A percentile compares a stretch with the other conserved stretches of the same genome.
phyloP scores from a whole-genome alignment of 306 rosid genomes.

The Medicago lupulina region DNA sequence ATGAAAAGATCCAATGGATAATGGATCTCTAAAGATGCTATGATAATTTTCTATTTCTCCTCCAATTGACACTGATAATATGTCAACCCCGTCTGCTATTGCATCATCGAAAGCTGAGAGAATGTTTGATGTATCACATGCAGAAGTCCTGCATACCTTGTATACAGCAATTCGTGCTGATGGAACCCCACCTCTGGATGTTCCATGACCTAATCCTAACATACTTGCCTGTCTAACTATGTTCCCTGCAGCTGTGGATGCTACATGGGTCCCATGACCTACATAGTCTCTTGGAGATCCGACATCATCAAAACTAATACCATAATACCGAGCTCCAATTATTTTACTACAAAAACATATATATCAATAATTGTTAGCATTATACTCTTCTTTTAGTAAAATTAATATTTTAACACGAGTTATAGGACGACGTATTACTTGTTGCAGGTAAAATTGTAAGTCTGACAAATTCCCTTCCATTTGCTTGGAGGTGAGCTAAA shows the following conservation, averaged over 20 bases:
- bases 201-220: neutral
- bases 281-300: neutral
- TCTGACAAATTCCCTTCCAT: slow-evolving; percentile 66
- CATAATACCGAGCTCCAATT: neutral
- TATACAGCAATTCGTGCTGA: neutral
- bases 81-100: slow-evolving; percentile 61
- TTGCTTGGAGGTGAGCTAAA: slow-evolving; percentile 55
- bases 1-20: slow-evolving; percentile 56
- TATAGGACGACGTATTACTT: slow-evolving; percentile 29
- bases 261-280: neutral
- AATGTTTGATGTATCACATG: neutral
- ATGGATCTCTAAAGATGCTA: neutral
- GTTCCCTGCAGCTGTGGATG: neutral
- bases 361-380: neutral
- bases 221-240: neutral
- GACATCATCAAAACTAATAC: too few species aligned
- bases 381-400: too few species aligned
- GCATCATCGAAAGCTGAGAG: slow-evolving; percentile 50
- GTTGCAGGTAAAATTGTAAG: slow-evolving; percentile 52
- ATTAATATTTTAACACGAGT: too few species aligned
- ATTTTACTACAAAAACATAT: neutral
- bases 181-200: slow-evolving; percentile 24
- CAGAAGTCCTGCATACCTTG: neutral
- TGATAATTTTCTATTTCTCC: neutral
- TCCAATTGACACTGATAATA: slow-evolving; percentile 50